Base-by-base conservation (phyloP, 2,329 filamentous ascomycete genomes). In the Calonectria crousiana region DNA sequence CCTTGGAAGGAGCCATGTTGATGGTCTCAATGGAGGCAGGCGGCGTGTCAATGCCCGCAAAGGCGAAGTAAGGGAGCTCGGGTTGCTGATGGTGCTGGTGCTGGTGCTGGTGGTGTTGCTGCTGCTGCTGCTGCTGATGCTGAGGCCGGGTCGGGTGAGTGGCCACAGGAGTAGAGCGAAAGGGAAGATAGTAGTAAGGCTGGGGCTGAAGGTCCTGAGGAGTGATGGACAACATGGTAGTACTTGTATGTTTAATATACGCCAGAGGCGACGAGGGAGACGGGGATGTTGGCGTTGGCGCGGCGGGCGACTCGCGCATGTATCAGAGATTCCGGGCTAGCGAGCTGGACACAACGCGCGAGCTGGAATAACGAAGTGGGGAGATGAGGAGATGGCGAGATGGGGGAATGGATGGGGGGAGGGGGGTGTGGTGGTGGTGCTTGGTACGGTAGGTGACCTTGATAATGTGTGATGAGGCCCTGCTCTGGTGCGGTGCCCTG, bases 221-320 rank as follows among this genome's bases (percentile, higher is more conserved):
- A 73, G 74, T 71, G 79, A 81, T 74, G 77, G 80, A 81, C 78
- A 82, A 77, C 80, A 82, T 82, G 74, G 78, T 81, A 72, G 79
- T 73, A 78, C 77, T 80, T 78, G 79, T 78, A 77, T 73, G 79
- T 79, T 72, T 80, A 78, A 80, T 80, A 80, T 80, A 80, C 53
- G 70, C 44, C 60, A 58, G 70, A 78, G 77, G 72, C 71, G 74
- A 74, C 73, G 75, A 79, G 71, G 79, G 73, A 72, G 79, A 80
- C 78, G 77, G 79, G 79, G 74, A 77, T 77, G 78, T 78, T 75
- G 78, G 64, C 44, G 68, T 56, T 44, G 72, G 60, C 60, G 73
- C 58, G 71, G 60, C 74, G 77, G 79, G 79, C 79, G 79, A 80
- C 74, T 80, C 77, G 79, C 79, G 79, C 79, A 80, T 81, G 79